phyloP scores from a whole-genome alignment of 495 filamentous ascomycete genomes.

The Podospora pseudoanserina region DNA sequence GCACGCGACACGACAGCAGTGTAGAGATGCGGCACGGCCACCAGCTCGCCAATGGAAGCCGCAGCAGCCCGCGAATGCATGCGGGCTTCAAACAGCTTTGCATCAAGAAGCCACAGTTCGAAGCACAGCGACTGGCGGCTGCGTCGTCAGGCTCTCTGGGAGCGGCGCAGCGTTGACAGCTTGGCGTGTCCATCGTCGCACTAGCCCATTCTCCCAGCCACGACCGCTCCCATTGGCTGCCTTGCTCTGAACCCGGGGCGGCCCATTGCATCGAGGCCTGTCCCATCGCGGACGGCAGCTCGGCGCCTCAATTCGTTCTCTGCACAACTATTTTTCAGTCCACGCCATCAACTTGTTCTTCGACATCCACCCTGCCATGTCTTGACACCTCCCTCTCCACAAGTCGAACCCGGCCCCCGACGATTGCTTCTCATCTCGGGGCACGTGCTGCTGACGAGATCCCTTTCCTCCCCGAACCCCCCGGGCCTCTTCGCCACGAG shows the following conservation, averaged over 20 bases:
- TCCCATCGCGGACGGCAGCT: too few relatives aligned
- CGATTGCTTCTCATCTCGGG: background rate
- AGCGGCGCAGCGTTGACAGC: background rate
- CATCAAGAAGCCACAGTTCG: background rate
- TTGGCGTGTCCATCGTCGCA: background rate
- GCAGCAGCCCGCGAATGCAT: background rate
- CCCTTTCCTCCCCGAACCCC: background rate
- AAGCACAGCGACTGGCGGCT: background rate
- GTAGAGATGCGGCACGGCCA: too few relatives aligned
- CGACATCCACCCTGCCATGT: background rate
- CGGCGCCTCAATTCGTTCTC: too few relatives aligned
- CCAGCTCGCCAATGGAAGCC: background rate
- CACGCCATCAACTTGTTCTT: background rate
- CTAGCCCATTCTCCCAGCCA: background rate
- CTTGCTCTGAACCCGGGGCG: conserved; percentile 4
- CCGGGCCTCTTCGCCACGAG: background rate
- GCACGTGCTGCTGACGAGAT: background rate
- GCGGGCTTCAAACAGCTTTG: background rate
- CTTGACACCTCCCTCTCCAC: background rate
- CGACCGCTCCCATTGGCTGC: conserved; percentile 16
- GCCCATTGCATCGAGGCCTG: background rate
- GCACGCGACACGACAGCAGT: background rate
- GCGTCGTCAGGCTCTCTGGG: background rate
- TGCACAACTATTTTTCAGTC: background rate
- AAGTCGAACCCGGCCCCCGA: background rate